Base-by-base conservation (phyloP, 495 filamentous ascomycete genomes). In the Penicilliopsis zonata region DNA sequence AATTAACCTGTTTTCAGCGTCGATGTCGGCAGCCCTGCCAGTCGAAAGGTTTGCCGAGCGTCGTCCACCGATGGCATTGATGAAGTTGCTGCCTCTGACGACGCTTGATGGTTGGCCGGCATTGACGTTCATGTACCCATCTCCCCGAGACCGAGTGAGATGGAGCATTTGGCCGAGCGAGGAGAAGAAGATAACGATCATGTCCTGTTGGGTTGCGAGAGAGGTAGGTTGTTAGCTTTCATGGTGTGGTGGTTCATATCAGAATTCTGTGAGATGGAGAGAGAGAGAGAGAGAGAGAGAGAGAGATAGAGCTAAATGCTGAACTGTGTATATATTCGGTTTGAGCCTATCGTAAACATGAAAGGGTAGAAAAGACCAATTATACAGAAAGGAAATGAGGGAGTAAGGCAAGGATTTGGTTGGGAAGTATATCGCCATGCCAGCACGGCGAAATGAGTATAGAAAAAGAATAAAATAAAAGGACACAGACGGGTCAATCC, bases 1-100 rank as follows among this genome's bases (percentile, higher is more conserved):
- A 46, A 98, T 96, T 42, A 96, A 57, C 35, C 85, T 63, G 57
- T 98, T 95, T 52, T 94, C 90, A 30, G 82, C 86, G 25, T 95
- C 90, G 0, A 78, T 49, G 34, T 59, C 63, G 34, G 37, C 51
- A 28, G 63, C 65, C 10, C 65, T 44, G 33, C 57, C 61, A n/a
- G n/a, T n/a, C n/a, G n/a, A n/a, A 27, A 66, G 50, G 25, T 61
- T 55, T 22, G 49, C 46, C 7, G 51, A 20, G 58, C 66, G 15
- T 51, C 52, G 51, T 12, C 54, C 55, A 26, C 56, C 54, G 28
- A 61, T 52, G 3, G 54, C 57, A 17, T 50, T 49, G 21, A 55
- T 50, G 25, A 61, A 50, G n/a, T n/a, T n/a, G 13, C 50, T 48
- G 29, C 51, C 47, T 8, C 48, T 51, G 18, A 38, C 40, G 8